phyloP scores from a whole-genome alignment of 306 rosid species.

The Cucurbita argyrosperma region DNA sequence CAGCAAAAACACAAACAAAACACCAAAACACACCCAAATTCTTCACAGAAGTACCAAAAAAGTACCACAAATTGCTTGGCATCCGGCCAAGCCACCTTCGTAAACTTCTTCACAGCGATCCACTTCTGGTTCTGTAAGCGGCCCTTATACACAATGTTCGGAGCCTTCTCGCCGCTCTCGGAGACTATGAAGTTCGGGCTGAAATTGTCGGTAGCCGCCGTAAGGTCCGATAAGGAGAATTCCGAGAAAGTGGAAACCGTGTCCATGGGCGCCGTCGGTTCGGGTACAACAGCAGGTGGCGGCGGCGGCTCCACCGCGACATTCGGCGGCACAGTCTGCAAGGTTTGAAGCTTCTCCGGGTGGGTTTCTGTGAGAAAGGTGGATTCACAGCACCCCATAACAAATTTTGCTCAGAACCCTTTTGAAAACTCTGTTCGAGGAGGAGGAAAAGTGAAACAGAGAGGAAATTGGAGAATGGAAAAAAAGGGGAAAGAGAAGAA shows the following conservation, averaged over 20 bases:
- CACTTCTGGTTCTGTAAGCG: constrained; percentile 52
- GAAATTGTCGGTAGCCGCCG: constrained; percentile 74
- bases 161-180: constrained; percentile 86
- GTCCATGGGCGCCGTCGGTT: constrained; percentile 12
- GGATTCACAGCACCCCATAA: constrained; percentile 68
- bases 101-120: constrained; percentile 95
- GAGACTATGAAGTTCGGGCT: constrained; percentile 70
- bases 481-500: not conserved
- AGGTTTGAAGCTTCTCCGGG: constrained; percentile 27
- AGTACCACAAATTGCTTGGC: constrained; percentile 75
- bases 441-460: not conserved
- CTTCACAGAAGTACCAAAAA: not conserved
- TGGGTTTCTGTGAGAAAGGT: constrained; percentile 23
- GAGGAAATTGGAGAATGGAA: not conserved
- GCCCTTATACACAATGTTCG: constrained; percentile 78
- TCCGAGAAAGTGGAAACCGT: constrained; percentile 43
- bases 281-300: constrained; percentile 16
- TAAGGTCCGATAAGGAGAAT: constrained; percentile 62
- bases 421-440: not conserved
- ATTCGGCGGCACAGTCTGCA: constrained; percentile 8
- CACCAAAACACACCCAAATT: not conserved
- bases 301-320: constrained; percentile 12
- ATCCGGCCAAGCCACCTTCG: constrained; percentile 90
- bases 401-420: not conserved
- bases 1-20: not conserved